Percentiles rank a stretch among this genome's conserved stretches.
phyloP scores from a whole-genome alignment of 1,284 basidiomycete genomes.

The Fomes fomentarius region DNA sequence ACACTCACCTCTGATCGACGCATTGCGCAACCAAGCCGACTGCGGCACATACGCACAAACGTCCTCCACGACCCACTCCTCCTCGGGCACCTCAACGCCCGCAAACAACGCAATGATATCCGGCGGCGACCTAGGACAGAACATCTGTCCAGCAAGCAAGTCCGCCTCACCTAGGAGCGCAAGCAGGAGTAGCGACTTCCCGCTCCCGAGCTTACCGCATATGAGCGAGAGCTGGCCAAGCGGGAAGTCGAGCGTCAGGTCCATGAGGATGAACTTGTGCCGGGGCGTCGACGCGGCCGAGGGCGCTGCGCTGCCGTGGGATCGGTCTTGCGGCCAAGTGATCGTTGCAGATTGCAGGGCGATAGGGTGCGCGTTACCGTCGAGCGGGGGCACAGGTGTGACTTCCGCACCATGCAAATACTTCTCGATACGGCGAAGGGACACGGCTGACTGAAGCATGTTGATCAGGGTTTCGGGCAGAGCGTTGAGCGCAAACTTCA shows the following conservation, averaged over 20 bases:
- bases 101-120: constrained; percentile 71
- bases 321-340: constrained; percentile 85
- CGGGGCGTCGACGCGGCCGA: constrained; percentile 74
- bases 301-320: constrained; percentile 49
- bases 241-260: constrained; percentile 82
- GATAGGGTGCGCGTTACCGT: constrained; percentile 61
- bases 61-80: constrained; percentile 78
- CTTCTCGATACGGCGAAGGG: constrained; percentile 89
- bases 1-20: constrained; percentile 77
- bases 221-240: constrained; percentile 77
- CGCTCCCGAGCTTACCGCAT: constrained; percentile 82
- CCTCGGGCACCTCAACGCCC: constrained; percentile 43
- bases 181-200: constrained; percentile 82
- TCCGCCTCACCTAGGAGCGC: constrained; percentile 95
- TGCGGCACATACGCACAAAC: constrained; percentile 95
- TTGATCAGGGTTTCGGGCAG: constrained; percentile 92
- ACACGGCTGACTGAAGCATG: constrained; percentile 84
- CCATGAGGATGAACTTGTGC: constrained; percentile 80
- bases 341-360: constrained; percentile 83
- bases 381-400: constrained; percentile 56
- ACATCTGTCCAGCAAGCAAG: constrained; percentile 76
- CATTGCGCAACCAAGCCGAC: constrained; percentile 87
- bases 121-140: constrained; percentile 84
- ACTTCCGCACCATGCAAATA: constrained; percentile 81
- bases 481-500: constrained; percentile 83